Conservation (phyloP, 805 yeast genomes). For the Candida verbasci region DNA sequence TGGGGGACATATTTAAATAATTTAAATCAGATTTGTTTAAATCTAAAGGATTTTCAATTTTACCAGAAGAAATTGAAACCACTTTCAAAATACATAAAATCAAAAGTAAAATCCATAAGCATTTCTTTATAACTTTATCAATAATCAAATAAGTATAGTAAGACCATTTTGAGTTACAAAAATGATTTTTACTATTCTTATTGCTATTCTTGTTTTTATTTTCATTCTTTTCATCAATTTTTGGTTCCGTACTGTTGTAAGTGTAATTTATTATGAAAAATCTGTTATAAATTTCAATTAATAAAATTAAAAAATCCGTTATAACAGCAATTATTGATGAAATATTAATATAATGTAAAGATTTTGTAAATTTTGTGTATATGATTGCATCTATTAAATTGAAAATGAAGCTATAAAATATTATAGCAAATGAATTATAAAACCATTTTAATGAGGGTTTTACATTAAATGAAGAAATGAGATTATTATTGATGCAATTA, state of each 20-base stretch:
- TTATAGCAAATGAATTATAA: conserved; percentile 2
- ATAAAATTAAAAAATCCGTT: neutral
- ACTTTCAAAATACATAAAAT: conserved; percentile 7
- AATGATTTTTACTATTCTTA: neutral
- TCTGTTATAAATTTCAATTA: neutral
- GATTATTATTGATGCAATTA: too few relatives aligned
- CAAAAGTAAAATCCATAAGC: conserved; percentile 7
- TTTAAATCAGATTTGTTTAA: neutral
- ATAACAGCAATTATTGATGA: conserved; percentile 2
- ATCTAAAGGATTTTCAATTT: conserved; percentile 2
- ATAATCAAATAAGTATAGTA: neutral
- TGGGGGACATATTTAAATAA: neutral
- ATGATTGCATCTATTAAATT: conserved; percentile 4
- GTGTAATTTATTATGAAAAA: too few relatives aligned
- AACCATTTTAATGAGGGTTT: conserved; percentile 2
- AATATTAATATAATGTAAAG: neutral
- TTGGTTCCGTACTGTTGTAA: neutral
- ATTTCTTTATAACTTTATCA: neutral
- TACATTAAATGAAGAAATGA: too few relatives aligned
- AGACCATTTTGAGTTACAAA: neutral
- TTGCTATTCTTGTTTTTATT: neutral
- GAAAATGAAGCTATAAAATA: conserved; percentile 5
- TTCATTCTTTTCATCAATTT: neutral
- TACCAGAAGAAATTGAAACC: conserved; percentile 5
- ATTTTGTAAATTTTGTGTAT: conserved; percentile 1